Evolutionary conservation across 1,284 basidiomycete species (phyloP), one percentile per base, ranked within the genome.

Genomic region (Ustilago esculenta): DNA sequence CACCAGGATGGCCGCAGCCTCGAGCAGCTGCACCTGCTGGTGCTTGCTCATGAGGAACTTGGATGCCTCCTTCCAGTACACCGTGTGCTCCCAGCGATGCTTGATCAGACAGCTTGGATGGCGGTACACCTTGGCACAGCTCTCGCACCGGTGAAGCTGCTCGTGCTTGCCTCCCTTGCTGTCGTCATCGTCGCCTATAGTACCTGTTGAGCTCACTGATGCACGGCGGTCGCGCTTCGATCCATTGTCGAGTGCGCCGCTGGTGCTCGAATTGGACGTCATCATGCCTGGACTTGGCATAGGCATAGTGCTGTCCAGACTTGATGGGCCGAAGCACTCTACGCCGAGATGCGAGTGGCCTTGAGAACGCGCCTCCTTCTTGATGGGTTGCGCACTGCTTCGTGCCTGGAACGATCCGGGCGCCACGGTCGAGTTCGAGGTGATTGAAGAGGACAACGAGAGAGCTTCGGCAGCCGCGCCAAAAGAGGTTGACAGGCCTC

Each of bases 51-150:
- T 86, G 53, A 94, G 88, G 77, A 95, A 90, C 83, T 95, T 94
- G 73, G 91, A 92, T 0, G 93, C 92, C 83, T 94, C 92, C 46
- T 92, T 91, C 95, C 95, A 98, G 81, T 97, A 94, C 32, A 92
- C 92, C 24, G 91, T 92, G 79, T 98, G 94, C 82, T 98, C 94
- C 94, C 94, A 97, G 33, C 94, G 90, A 80, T 97, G 94, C 84
- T 97, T 97, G 84, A 94, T 91, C 45, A 97, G 86, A 83, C 94
- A 96, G 18, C 90, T 92, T 4, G 93, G 94, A 81, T 97, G 94
- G 43, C 92, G 89, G 83, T 96, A 96, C 51, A 94, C 90, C 90
- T 94, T 80, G 46, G 66, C 55, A 76, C 69, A 75, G 77, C 88
- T 92, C 84, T 96, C 94, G 83, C 94, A 97, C 75, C 89, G 90